Base-by-base conservation (phyloP, 2,329 filamentous ascomycete species). In the Diaporthe vaccinii region DNA sequence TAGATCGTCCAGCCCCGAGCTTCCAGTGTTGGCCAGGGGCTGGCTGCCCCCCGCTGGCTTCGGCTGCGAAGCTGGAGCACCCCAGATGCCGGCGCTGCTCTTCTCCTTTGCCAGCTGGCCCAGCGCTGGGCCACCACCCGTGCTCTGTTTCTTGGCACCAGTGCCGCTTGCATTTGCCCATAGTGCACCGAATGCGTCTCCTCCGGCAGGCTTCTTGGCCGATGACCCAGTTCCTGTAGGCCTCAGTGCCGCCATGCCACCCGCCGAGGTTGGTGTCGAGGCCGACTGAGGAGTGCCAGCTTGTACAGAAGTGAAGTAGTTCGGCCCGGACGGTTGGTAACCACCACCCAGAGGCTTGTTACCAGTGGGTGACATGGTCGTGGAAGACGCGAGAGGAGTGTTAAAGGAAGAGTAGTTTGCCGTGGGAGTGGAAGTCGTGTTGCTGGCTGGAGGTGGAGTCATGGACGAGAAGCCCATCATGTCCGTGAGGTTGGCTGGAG, bases 51-150 rank as follows among this genome's bases (percentile, higher is more conserved):
- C 78, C 5, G 80, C 77, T 1, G 83, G 79, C 77, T 84, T 82
- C n/a, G 80, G 46, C 34, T 77, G 77, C 78, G 86, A 76, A 65
- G 91, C 88, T 22, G 93, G 89, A 0, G 94, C 90, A 25, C 96
- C 97, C 95, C 97, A 99, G 78, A 99, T 95, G 10, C 96, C 95
- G 22, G 96, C 95, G 80, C 93, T 95, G 75, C 95, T 97, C 89
- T 98, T 98, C 85, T 98, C 95, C 88, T 98, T 98, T n/a, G 96
- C 96, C 84, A 99, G 91, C 83, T 98, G 96, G 41, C 95, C 96
- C 85, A 99, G 90, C 73, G 96, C 96, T 70, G 95, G 93, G 0
- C 93, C 93, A 75, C 92, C 89, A 72, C 89, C 14, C 89, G 87
- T 2, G 92, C 89, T 76, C 85, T 88, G 1, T 86, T 97, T 97